Base-by-base conservation (phyloP, 176 grass and related monocot genomes). In the Coix lacrymajobi region DNA sequence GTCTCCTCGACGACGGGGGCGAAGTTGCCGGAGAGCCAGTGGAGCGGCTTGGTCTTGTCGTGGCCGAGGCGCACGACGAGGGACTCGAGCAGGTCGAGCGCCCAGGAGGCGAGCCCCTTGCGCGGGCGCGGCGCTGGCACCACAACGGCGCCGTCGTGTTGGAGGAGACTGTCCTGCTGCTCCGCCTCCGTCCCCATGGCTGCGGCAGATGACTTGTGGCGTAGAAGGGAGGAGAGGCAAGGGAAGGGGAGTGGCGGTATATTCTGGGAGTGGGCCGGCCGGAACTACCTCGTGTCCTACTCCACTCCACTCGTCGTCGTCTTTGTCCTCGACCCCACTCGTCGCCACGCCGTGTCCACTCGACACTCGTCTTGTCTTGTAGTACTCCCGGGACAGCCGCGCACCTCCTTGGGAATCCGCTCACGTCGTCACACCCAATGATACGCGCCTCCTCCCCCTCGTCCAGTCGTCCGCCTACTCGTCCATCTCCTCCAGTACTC, bases 21-120 rank as follows among this genome's bases (percentile, higher is more conserved):
- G 79, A 92, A 98, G 80, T 95, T 98, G 66, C 90, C 95, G 73
- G 90, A 88, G 76, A 98, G 95, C 82, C 91, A 98, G 77, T 89
- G 87, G 54, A 98, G 78, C 12, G 90, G 88, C 81, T 83, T 63
- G 77, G 86, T 63, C 26, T 81, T 75, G 71, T 90, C 90, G 79
- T 93, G 60, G 81, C 76, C 88, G 65, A 98, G 85, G 71, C 73
- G 81, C 15, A 98, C 95, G 73, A 71, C 34, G 37, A 77, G 20
- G 43, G 77, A 82, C 88, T 95, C 95, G 29, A 98, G 77, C 79
- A 93, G 39, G 58, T 98, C 90, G 10, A 98, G 78, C 46, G 89
- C 82, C 92, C 84, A 75, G 66, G 95, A 89, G 29, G 72, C 33
- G 26, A 94, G 13, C 17, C 92, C 95, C 71, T 91, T 98, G 41